Conservation (phyloP, 257 asterid species). For the Fraxinus pennsylvanica region DNA sequence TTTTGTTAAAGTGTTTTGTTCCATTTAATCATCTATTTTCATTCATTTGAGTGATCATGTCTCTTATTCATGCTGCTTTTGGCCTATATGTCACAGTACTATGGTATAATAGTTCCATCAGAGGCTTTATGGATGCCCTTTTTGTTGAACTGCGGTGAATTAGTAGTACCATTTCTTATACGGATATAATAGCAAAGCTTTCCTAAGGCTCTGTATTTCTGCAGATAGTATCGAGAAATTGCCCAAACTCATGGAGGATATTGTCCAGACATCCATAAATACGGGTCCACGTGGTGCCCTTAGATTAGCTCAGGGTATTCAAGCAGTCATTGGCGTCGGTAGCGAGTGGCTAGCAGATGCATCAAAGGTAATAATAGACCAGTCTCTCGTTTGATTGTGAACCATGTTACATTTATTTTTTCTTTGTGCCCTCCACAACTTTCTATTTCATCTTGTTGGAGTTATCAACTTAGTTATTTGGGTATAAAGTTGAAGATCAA, state of each 20-base stretch:
- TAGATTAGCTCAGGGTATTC: constrained; percentile 94
- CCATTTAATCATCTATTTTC: background rate
- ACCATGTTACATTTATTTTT: background rate
- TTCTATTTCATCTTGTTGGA: constrained; percentile 1
- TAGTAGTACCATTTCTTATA: background rate
- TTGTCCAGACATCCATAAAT: constrained; percentile 81
- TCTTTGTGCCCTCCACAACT: constrained; percentile 8
- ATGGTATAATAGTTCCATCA: background rate
- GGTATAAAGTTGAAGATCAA: background rate
- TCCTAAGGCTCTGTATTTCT: constrained; percentile 13
- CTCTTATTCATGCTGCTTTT: background rate
- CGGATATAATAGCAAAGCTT: background rate
- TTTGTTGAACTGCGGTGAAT: background rate
- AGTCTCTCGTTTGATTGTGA: constrained; percentile 7
- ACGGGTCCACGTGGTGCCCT: constrained; percentile 99
- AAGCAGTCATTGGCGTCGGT: constrained; percentile 95
- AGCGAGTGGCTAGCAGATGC: constrained; percentile 91
- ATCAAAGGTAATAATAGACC: constrained; percentile 60
- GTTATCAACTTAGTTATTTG: background rate
- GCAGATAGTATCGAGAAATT: constrained; percentile 77
- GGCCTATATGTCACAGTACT: background rate
- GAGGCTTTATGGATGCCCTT: background rate
- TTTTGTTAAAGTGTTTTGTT: background rate
- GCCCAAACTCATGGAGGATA: constrained; percentile 91
- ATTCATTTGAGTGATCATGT: constrained; percentile 4